Conservation (phyloP, 1,284 basidiomycete genomes). For the Apiotrichum sp. region DNA sequence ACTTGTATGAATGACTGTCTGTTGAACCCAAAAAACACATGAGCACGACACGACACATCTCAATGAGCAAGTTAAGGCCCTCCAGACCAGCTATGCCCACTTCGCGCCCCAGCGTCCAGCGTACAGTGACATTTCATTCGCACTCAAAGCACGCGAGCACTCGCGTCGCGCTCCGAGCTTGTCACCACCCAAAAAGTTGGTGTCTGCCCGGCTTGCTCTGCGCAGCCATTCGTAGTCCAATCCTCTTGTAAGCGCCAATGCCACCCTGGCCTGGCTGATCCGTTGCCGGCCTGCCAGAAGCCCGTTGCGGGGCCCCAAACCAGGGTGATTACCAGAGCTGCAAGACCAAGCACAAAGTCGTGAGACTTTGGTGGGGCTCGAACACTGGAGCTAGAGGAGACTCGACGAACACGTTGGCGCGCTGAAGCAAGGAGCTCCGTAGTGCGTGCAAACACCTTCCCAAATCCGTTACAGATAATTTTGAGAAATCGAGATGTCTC, state of each 20-base stretch:
- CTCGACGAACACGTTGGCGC: conserved; percentile 32
- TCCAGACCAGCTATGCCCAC: too few relatives aligned
- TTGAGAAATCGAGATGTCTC: too few relatives aligned
- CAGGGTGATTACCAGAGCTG: conserved; percentile 40
- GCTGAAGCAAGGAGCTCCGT: conserved; percentile 41
- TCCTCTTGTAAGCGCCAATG: conserved; percentile 41
- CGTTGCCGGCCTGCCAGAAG: conserved; percentile 42
- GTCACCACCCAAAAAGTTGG: conserved; percentile 33
- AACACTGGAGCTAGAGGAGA: conserved; percentile 46
- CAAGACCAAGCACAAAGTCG: conserved; percentile 25
- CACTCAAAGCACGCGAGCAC: too few relatives aligned
- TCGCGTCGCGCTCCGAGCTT: too few relatives aligned
- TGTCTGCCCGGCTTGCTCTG: conserved; percentile 40
- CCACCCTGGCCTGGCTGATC: conserved; percentile 44
- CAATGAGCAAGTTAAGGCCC: too few relatives aligned
- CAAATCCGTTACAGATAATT: conserved; percentile 37
- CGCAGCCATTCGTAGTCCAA: conserved; percentile 41
- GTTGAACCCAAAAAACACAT: too few relatives aligned
- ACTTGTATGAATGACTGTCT: too few relatives aligned
- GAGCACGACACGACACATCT: too few relatives aligned
- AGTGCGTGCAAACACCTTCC: conserved; percentile 37
- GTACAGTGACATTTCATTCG: too few relatives aligned
- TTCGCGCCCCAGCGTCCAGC: too few relatives aligned
- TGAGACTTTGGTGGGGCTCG: conserved; percentile 43
- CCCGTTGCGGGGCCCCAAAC: conserved; percentile 18